These are phyloP conservation scores for Trichoderma koningii DNA, from an alignment of 2,329 filamentous ascomycete genomes.

Conservation along the genomic window DNA sequence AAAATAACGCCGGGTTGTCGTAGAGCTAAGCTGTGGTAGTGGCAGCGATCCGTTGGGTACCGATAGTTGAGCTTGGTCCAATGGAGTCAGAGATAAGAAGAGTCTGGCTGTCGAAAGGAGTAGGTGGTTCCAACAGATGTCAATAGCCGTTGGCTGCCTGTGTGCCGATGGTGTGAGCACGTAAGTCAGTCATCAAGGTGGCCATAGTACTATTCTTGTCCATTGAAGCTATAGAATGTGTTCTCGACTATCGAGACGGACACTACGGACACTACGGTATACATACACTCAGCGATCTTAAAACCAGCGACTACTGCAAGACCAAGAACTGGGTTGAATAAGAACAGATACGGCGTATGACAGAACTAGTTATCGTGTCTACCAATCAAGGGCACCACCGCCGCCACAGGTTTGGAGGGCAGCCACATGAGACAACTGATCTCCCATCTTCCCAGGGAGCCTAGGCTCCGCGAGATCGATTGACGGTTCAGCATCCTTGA, in stretches of 20 bases:
- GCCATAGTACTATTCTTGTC: no score
- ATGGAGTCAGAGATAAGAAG: neutral
- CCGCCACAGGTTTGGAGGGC: neutral
- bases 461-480: constrained; percentile 4
- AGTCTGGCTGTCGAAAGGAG: no score
- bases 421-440: neutral
- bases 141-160: neutral
- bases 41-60: neutral
- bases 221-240: no score
- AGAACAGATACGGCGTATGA: neutral
- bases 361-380: neutral
- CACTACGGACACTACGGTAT: no score
- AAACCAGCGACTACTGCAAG: no score
- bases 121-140: neutral
- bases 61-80: neutral
- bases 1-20: neutral
- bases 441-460: neutral
- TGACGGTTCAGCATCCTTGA: neutral
- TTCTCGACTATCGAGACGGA: no score
- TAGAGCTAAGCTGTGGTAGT: neutral
- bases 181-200: neutral
- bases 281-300: no score
- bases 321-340: neutral
- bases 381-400: constrained; percentile 5
- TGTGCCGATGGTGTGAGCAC: neutral